Evolutionary conservation across 2,329 filamentous ascomycete species (phyloP), one percentile per base, ranked within the genome.

Genomic region (Colletotrichum spinosum): DNA sequence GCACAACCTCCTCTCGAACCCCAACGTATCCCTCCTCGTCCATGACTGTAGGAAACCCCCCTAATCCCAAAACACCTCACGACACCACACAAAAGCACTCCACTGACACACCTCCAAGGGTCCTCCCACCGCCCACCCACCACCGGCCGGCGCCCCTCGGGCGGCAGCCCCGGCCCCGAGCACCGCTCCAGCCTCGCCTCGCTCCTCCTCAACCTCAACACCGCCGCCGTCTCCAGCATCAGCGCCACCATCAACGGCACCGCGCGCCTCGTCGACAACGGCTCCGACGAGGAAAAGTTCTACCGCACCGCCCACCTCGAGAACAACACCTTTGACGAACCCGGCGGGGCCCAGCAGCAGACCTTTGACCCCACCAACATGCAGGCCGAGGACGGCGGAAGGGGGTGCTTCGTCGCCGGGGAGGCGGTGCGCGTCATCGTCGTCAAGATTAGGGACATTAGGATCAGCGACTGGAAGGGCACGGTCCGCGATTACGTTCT

Each of bases 391-490:
- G 86, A 85, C 69, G 86, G 84, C 3, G 81, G 88, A 0, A 81
- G 85, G 39, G 85, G 86, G 73, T 89, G 86, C 73, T 92, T 94
- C 77, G 87, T 97, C 46, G 91, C 90, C 42, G 92, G 91, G 3
- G 91, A 93, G 73, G 92, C 96, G 75, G 94, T 97, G 2, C 86
- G 92, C 53, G 94, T 97, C 7, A 93, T 98, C 39, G 87, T 95
- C 6, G 96, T 98, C 8, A 88, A 86, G 71, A 93, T 98, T 71
- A 87, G 86, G 72, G 92, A 94, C 75, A 94, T 96, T 53, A 86
- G 94, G 72, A 97, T 97, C 72, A 94, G 92, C 69, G 96, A 97
- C 77, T 97, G 92, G 92, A 97, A 97, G 81, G 95, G 96, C n/a
- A 88, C 89, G 12, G 93, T 98, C 5, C 88, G 91, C 72, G 95